These are phyloP conservation scores for Candida adriatica DNA, from an alignment of 805 yeast genomes.

Conservation along the genomic window DNA sequence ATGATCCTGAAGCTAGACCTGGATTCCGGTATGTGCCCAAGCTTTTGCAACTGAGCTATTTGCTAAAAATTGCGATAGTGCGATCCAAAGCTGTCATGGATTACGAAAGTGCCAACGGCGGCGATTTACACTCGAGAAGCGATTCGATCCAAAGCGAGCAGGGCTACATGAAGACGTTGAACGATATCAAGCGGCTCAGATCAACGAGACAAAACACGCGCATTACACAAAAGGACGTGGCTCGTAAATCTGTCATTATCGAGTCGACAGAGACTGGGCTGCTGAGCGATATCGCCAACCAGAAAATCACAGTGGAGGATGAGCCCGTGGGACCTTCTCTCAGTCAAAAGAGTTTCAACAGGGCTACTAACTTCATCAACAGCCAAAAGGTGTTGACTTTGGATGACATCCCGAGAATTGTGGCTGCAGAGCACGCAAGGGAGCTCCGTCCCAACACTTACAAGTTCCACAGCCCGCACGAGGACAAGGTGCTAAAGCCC, in stretches of 20 bases:
- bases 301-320: conserved; percentile 25
- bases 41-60: conserved; percentile 64
- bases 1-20: conserved; percentile 38
- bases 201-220: conserved; percentile 64
- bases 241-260: conserved; percentile 62
- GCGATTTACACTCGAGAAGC: conserved; percentile 1
- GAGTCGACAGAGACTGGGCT: conserved; percentile 23
- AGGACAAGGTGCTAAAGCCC: conserved; percentile 17
- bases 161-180: conserved; percentile 61
- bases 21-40: conserved; percentile 63
- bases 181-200: conserved; percentile 70
- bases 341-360: conserved; percentile 41
- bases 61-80: conserved; percentile 77
- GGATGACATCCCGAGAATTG: conserved; percentile 95
- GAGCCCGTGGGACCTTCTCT: conserved; percentile 47
- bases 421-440: conserved; percentile 94
- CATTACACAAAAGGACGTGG: conserved; percentile 46
- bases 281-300: conserved; percentile 18
- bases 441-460: conserved; percentile 91
- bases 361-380: conserved; percentile 65
- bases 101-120: conserved; percentile 19
- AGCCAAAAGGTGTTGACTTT: conserved; percentile 82
- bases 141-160: conserved; percentile 30
- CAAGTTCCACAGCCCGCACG: conserved; percentile 56
- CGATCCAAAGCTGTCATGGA: conserved; percentile 62